Conservation (phyloP, 371 early-diverging fungal genomes). For the Syncephalis plumigaleata region DNA sequence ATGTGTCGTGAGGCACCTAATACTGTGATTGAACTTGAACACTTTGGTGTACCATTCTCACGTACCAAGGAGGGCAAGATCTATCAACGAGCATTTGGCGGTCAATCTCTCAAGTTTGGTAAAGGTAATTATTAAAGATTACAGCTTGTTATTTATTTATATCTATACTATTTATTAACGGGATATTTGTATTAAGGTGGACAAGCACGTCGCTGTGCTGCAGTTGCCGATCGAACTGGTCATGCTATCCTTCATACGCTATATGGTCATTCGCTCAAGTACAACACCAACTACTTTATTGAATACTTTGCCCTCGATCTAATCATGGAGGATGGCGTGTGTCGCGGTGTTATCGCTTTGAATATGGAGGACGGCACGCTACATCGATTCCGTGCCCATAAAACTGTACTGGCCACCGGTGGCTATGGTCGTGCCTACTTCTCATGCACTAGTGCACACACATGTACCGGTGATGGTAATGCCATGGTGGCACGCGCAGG, state of each 20-base stretch:
- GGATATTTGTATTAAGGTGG: slow-evolving; percentile 38
- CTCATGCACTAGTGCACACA: slow-evolving; percentile 96
- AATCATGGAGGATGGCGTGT: slow-evolving; percentile 94
- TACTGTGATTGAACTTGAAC: slow-evolving; percentile 92
- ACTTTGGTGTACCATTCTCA: slow-evolving; percentile 95
- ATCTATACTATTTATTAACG: not conserved
- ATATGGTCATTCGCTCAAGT: slow-evolving; percentile 88
- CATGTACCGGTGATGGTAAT: slow-evolving; percentile 97
- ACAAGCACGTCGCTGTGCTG: slow-evolving; percentile 94
- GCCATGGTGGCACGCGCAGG: slow-evolving; percentile 88
- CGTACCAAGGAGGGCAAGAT: slow-evolving; percentile 93
- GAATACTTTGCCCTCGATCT: slow-evolving; percentile 97
- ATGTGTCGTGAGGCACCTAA: slow-evolving; percentile 95
- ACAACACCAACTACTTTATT: slow-evolving; percentile 93
- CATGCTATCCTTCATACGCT: slow-evolving; percentile 93
- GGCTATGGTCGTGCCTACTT: slow-evolving; percentile 98
- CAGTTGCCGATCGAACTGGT: slow-evolving; percentile 97
- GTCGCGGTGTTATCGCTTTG: slow-evolving; percentile 89
- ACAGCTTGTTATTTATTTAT: too few species aligned
- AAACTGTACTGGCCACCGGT: slow-evolving; percentile 95
- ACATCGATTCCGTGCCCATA: slow-evolving; percentile 94
- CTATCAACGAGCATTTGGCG: slow-evolving; percentile 97
- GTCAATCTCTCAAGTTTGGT: slow-evolving; percentile 85
- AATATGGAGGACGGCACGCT: slow-evolving; percentile 96
- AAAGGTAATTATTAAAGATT: slow-evolving; percentile 32